Base-by-base conservation (phyloP, 139 green algal species). In the Closterium sp. region DNA sequence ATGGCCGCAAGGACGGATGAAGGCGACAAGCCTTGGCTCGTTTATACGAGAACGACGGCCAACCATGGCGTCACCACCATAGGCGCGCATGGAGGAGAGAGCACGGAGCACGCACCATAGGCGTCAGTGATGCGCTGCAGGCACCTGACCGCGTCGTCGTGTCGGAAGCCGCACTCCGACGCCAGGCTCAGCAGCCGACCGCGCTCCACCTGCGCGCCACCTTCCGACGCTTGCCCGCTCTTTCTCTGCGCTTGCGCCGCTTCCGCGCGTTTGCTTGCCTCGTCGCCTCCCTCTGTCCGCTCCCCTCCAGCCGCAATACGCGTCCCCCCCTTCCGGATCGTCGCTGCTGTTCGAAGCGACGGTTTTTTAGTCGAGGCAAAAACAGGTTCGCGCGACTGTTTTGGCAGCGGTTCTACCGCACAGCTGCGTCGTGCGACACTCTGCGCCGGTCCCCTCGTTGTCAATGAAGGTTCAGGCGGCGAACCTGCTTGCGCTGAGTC, bases 31-130 rank as follows among this genome's bases (percentile, higher is more conserved):
- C 6, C n/a, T 34, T 1, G 38, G 36, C 76, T 87, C 6, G 34
- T 3, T 69, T 69, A 2, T 28, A 16, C 43, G 43, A 69, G 43
- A 69, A 69, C 43, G 43, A 25, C 43, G 23, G 43, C 1, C 4
- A 69, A 69, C 43, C 43, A 69, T 69, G 43, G 43, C 43, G 43
- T 69, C 5, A 69, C 43, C n/a, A n/a, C n/a, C n/a, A n/a, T n/a
- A 2, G 43, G 10, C 8, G 43, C 43, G 43, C 21, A 69, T 69
- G 43, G 43, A 12, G 10, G 43, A 16, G 9, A 69, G n/a, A n/a
- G n/a, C n/a, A n/a, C n/a, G n/a, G n/a, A n/a, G n/a, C 10, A 28
- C 43, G 43, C 88, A 91, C 88, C 88, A 91, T 91, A 91, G 9
- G 88, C 83, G 25, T 64, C 83, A n/a, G 66, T 32, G n/a, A 91